A percentile compares a stretch with the other conserved stretches of the same genome.
Conservation (phyloP, 164 flowering plant genomes). For the Amborella trichopoda region DNA sequence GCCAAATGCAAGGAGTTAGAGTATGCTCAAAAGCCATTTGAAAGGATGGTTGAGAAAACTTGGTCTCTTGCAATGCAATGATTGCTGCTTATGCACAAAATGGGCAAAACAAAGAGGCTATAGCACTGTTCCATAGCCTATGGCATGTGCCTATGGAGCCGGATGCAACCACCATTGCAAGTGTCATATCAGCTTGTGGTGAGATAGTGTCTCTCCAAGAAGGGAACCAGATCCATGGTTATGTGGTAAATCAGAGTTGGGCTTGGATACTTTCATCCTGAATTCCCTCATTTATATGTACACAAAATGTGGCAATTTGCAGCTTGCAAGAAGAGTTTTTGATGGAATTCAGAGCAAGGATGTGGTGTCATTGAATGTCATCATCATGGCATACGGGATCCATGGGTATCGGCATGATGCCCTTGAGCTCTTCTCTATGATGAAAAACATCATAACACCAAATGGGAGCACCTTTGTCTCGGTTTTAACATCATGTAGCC, state of each 20-base stretch:
- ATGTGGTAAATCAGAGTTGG: background rate
- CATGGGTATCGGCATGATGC: constrained; percentile 3
- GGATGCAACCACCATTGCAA: constrained; percentile 2
- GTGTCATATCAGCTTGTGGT: constrained; percentile 2
- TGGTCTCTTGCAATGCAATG: constrained; percentile 3
- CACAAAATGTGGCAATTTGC: constrained; percentile 3
- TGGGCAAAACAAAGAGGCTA: constrained; percentile 2
- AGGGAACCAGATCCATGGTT: constrained; percentile 2
- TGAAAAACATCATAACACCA: background rate
- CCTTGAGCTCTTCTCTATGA: constrained; percentile 1
- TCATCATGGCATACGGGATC: constrained; percentile 2
- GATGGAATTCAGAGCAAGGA: background rate
- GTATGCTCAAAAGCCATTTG: constrained; percentile 28
- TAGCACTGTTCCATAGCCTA: background rate
- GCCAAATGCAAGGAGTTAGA: constrained; percentile 28
- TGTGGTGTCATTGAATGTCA: constrained; percentile 4
- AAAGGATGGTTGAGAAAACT: too few relatives aligned
- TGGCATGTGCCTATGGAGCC: background rate
- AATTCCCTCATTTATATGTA: constrained; percentile 4
- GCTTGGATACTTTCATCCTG: background rate
- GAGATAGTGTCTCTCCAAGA: background rate
- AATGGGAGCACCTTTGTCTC: constrained; percentile 4
- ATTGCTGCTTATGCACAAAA: background rate
- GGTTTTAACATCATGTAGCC: constrained; percentile 4
- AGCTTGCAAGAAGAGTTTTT: constrained; percentile 1